Evolutionary conservation across 2,329 filamentous ascomycete genomes (phyloP), one percentile per base, ranked within the genome.

Genomic region (Epichloe coenophiala): DNA sequence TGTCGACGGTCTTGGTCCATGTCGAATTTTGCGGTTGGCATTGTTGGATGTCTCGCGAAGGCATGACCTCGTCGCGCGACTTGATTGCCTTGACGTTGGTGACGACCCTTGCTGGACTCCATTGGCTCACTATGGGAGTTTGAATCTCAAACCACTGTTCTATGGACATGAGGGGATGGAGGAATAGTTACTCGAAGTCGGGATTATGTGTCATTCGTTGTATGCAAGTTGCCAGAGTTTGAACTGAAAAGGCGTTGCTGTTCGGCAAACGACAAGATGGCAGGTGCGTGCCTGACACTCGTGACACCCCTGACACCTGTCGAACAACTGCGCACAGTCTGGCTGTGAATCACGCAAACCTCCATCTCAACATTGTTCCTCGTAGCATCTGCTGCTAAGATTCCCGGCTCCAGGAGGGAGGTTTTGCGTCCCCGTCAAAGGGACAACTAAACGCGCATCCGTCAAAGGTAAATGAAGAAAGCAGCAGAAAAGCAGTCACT

Each of bases 11-110:
- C 48, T 2, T 46, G 43, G 37, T 61, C 53, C 5, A 54, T 17
- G 41, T 62, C 61, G 1, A 54, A 55, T 17, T 61, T 62, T 3
- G 57, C 56, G 3, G 57, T 58, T 27, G 48, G 41, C 57, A 61
- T 59, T 5, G 8, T 39, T 12, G 19, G 19, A 27, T 2, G 3
- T 12, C 0, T 40, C 7, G 5, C 8, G 45, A 49, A 52, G 15
- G 6, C 9, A 19, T 31, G 23, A 3, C 1, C 3, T 13, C 11
- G 21, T 19, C 17, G 43, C 8, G 21, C 31, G 8, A 31, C 36
- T 11, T 39, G 17, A 9, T 31, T 33, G 4, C n/a, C 46, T 15
- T 5, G 38, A 41, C 3, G 38, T 35, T 40, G 37, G n/a, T 27
- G 37, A n/a, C 31, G 15, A 19, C 33, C 39, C 19, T 19, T 9